Base-by-base conservation (phyloP, 345 rosid species). In the Arabidopsis thaliana region DNA sequence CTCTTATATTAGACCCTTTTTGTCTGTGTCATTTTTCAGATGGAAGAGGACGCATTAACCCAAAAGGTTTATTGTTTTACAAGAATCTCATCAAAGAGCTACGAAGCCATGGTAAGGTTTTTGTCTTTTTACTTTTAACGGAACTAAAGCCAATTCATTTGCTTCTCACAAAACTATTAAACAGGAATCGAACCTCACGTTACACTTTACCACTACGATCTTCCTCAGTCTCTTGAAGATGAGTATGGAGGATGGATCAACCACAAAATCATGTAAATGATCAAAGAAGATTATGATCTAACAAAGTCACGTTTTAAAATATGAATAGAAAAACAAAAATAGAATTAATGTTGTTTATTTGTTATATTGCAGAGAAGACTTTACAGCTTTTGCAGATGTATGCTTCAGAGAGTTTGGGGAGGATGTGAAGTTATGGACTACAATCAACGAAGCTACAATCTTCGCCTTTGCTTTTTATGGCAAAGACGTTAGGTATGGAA, bases 161-260 rank as follows among this genome's bases (percentile, higher is more conserved):
- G 32, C 32, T 28, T 28, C 32, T 28, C 0, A n/a, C 13, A 9
- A 55, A 45, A 46, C 16, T 28, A 12, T 24, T 16, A 51, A 51
- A 63, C 81, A 88, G 89, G 97, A 64, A 88, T 91, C 28, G 80
- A 87, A 62, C 85, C 91, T 46, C 90, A 88, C 45, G 89, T 82
- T 72, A 83, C 90, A 28, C 70, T 91, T 34, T 65, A 67, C 72
- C 73, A 91, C 65, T 82, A 59, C 49, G 92, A 91, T 82, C 85
- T 78, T 61, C 97, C 93, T 22, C 97, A 85, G 64, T 74, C 63
- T 14, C 87, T 91, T 24, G 96, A 92, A 81, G 91, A 87, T 41
- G 94, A 92, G 73, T 90, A 88, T 57, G 90, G 89, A 67, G 91
- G 90, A 79, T 89, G 92, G 92, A 4, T 85, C 69, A 82, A 77